Percentiles rank a stretch among this genome's conserved stretches.
Evolutionary conservation across 2,329 filamentous ascomycete species (phyloP).

Genomic region (Neopestalotiopsis sp.): DNA sequence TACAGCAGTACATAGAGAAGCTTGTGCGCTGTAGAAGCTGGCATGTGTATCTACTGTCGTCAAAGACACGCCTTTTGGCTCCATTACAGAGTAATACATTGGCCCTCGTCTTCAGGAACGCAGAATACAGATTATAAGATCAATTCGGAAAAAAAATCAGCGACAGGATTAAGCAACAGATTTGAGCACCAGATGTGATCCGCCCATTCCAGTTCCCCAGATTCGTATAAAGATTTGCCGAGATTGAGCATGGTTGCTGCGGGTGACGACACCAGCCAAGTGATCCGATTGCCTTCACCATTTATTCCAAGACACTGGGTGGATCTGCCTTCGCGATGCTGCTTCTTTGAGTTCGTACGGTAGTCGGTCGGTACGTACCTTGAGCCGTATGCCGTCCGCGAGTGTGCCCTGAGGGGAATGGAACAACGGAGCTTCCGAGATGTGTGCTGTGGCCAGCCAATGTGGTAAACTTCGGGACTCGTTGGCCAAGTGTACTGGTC

Average conservation of each 20-base stretch:
- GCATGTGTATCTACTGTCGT: too few species aligned
- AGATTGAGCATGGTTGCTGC: background rate
- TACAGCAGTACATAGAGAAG: too few species aligned
- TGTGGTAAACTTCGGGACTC: too few species aligned
- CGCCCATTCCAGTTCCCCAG: background rate
- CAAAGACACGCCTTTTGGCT: too few species aligned
- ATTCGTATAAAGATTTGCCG: background rate
- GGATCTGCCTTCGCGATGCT: background rate
- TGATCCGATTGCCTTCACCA: background rate
- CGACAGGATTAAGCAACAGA: too few species aligned
- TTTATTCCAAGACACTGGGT: background rate
- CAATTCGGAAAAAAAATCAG: too few species aligned
- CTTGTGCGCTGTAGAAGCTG: too few species aligned
- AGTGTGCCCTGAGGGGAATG: background rate
- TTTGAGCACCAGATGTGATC: background rate
- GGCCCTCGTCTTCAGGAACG: too few species aligned
- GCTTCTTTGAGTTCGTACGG: background rate
- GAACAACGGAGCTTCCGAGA: background rate
- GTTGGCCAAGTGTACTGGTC: background rate
- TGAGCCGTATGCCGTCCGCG: background rate
- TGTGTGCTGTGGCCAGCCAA: background rate
- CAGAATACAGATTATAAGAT: background rate
- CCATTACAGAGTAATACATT: too few species aligned
- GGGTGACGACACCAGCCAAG: background rate
- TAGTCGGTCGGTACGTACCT: background rate